Conservation (phyloP, 306 rosid species). For the Malus domestica region ASM211411v1 NC_041802.1:28124001-28124500, state of each 20-base stretch:
- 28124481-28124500: background rate
- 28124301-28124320: constrained; percentile 7
- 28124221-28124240: constrained; percentile 55
- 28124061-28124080: constrained; percentile 78
- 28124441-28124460: background rate
- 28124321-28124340: background rate
- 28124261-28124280: constrained; percentile 81
- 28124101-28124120: constrained; percentile 8
- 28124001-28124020: constrained; percentile 83
- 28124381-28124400: too few species aligned
- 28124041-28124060: constrained; percentile 82
- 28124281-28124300: constrained; percentile 14
- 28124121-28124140: background rate
- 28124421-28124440: background rate
- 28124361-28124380: constrained; percentile 3
- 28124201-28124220: constrained; percentile 70
- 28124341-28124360: background rate
- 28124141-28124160: constrained; percentile 17
- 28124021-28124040: constrained; percentile 75
- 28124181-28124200: constrained; percentile 84
- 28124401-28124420: background rate
- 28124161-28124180: constrained; percentile 89
- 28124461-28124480: background rate
- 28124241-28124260: constrained; percentile 82
- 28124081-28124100: constrained; percentile 72